Evolutionary conservation across 1,284 basidiomycete genomes (phyloP), one percentile per base, ranked within the genome.

Genomic region (Dichomitus squalens): DNA sequence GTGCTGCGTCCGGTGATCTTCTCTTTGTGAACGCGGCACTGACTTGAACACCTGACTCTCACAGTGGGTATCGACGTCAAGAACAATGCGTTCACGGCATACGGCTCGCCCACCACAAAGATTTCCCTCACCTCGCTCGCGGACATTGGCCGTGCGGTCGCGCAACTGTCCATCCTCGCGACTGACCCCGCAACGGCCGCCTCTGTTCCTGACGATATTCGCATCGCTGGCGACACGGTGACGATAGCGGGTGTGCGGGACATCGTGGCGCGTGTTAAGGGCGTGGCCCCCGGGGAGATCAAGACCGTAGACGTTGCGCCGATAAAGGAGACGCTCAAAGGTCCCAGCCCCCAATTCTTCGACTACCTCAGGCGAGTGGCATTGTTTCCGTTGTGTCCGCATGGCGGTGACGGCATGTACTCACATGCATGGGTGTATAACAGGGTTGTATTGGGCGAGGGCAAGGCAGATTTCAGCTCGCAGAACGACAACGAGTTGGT

Each of bases 401-500:
- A 29, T 25, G 18, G 39, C 27, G 3, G 27, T 33, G 27, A 14
- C 21, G 43, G 3, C 21, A 9, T 34, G n/a, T 47, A 16, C 21
- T 29, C 31, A 49, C 14, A 34, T 14, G 38, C 35, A 55, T 11
- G n/a, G n/a, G 56, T 20, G 7, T 8, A 12, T 35, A 16, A 8
- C 16, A 59, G 70, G 34, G 50, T 70, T 6, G 40, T 67, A 34
- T 63, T 68, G 49, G 70, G 61, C 2, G 66, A 70, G 51, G 68
- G 68, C 25, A 66, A 66, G 46, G 48, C 66, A 16, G 68, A 72
- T 56, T 70, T 64, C 35, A 63, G 67, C 18, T 25, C 25, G 16
- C 39, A 60, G 31, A 70, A 71, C 52, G 44, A 54, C 20, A 68
- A 72, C 53, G 70, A 71, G 52, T 53, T 70, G 27, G 59, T 72